Evolutionary conservation across 2,329 filamentous ascomycete species (phyloP), one percentile per base, ranked within the genome.

Genomic region (Hysterium pulicare): DNA sequence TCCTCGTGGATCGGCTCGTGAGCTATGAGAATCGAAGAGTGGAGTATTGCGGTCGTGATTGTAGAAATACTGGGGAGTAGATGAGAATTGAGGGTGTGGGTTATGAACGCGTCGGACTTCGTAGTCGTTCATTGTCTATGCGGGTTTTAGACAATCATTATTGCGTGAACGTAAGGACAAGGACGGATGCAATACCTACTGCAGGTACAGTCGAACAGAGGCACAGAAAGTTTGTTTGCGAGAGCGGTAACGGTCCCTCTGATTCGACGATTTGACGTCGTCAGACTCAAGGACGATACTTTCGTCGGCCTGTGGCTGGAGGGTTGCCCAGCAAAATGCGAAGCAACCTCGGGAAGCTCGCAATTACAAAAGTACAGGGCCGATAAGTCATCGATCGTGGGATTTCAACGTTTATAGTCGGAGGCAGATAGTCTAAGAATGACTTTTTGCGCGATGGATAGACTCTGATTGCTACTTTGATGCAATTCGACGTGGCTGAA

Each of bases 31-130:
- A 17, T 51, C 37, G 5, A 49, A 31, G 10, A 56, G 40, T 4
- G 55, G 48, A 22, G 35, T 40, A 40, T 60, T 58, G 31, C 54
- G 59, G n/a, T 59, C 52, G 41, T 49, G 53, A 38, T 55, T 57
- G 41, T 56, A 62, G n/a, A n/a, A n/a, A n/a, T n/a, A n/a, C n/a
- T 48, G 44, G 48, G 48, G 17, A 46, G 43, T 40, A 39, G 35
- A 33, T 24, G 45, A 32, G 6, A 42, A 31, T 10, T 41, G 21
- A 10, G 28, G 22, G 19, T 21, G 38, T 26, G 3, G 28, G 19
- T 10, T 15, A 34, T 16, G 28, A 10, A 8, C 17, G n/a, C 9
- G 17, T 36, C 33, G 33, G n/a, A 19, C n/a, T 8, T 47, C 46
- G 38, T 47, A 51, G 15, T 49, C 48, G 30, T 50, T 45, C 30